Percentiles rank a stretch among this genome's conserved stretches.
These are phyloP conservation scores for Cyclospora cayetanensis DNA, from an alignment of 169 alveolate species.

Conservation along the genomic window DNA sequence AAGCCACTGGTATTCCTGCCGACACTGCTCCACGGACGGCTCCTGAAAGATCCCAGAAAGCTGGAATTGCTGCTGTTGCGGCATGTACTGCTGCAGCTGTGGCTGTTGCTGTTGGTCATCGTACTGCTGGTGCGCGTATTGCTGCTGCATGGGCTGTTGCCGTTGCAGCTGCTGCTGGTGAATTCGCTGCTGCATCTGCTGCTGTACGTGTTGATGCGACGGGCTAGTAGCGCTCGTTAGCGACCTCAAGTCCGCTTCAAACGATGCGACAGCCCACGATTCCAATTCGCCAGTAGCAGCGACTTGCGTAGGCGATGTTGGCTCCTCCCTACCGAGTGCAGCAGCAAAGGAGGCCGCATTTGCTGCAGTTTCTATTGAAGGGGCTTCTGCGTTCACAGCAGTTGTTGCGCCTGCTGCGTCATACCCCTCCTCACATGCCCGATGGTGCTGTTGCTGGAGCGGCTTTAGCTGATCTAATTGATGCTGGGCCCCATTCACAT, in stretches of 20 bases:
- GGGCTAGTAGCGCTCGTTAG: not conserved
- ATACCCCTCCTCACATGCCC: not conserved
- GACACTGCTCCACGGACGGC: not conserved
- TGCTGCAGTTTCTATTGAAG: not conserved
- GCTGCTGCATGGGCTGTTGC: not conserved
- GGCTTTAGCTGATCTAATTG: not conserved
- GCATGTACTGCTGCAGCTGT: not conserved
- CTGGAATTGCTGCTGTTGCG: not conserved
- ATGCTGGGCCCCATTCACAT: not conserved
- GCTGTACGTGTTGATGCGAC: constrained; percentile 16
- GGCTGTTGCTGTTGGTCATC: not conserved
- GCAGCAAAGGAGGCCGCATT: not conserved
- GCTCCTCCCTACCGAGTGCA: not conserved
- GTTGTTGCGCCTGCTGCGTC: not conserved
- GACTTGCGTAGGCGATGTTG: not conserved
- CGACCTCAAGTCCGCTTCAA: constrained; percentile 16
- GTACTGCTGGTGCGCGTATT: not conserved
- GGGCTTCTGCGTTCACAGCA: not conserved
- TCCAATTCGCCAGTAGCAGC: not conserved
- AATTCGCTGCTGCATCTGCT: not conserved
- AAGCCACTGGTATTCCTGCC: constrained; percentile 2
- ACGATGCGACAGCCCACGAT: constrained; percentile 30
- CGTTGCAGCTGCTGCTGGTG: not conserved
- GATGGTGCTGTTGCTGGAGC: constrained; percentile 1
- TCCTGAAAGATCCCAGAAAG: not conserved